Evolutionary conservation across 2,329 filamentous ascomycete genomes (phyloP).

Genomic region (Botrytis porri): DNA sequence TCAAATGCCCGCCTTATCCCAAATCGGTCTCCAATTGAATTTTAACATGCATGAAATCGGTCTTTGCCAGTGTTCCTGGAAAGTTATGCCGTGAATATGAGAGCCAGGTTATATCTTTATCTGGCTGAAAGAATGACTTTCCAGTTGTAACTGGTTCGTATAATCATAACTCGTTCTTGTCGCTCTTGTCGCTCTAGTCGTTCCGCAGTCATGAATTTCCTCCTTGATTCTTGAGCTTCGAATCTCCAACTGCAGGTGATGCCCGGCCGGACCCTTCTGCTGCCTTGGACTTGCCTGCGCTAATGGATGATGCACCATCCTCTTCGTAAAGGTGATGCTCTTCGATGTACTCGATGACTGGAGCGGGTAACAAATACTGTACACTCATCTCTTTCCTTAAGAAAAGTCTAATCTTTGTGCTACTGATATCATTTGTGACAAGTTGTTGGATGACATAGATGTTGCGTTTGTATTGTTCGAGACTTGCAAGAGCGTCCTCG

Average conservation of each 20-base stretch:
- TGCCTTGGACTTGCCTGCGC: conserved; percentile 29
- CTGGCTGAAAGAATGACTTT: conserved; percentile 4
- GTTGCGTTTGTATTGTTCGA: conserved; percentile 81
- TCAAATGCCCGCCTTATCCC: conserved; percentile 2
- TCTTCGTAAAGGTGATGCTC: conserved; percentile 64
- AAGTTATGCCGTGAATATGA: background rate
- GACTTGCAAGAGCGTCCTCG: conserved; percentile 77
- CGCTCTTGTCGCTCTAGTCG: background rate
- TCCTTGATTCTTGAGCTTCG: conserved; percentile 24
- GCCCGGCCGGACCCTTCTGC: conserved; percentile 23
- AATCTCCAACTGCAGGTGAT: conserved; percentile 23
- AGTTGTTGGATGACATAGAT: conserved; percentile 73
- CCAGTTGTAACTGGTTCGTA: background rate
- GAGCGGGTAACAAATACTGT: conserved; percentile 69
- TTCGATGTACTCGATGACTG: conserved; percentile 72
- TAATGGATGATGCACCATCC: conserved; percentile 28
- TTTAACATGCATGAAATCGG: conserved; percentile 7
- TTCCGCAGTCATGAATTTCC: background rate
- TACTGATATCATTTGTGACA: conserved; percentile 82
- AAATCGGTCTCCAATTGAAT: conserved; percentile 14
- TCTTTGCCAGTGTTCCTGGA: background rate
- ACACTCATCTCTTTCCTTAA: conserved; percentile 78
- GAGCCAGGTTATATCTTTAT: conserved; percentile 1
- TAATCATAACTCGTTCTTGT: conserved; percentile 5
- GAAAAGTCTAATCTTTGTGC: conserved; percentile 78